phyloP scores from a whole-genome alignment of 345 rosid genomes.

The Excoecaria cochinchinensis region DNA sequence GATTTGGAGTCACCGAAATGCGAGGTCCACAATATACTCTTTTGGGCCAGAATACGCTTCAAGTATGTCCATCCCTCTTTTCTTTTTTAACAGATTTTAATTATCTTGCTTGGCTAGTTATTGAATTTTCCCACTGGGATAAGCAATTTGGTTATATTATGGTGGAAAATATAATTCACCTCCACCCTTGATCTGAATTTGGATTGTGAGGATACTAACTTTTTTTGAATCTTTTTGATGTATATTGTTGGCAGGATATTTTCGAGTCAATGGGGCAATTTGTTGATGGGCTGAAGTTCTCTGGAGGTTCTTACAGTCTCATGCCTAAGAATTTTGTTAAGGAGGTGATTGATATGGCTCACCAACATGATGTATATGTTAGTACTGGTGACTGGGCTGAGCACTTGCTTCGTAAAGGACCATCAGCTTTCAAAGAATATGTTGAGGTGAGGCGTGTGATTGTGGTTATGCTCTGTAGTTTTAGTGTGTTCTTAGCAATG shows the following conservation, averaged over 20 bases:
- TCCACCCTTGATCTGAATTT: not conserved
- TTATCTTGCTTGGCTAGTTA: too few relatives aligned
- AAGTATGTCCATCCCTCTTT: conserved; percentile 31
- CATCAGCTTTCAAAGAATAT: conserved; percentile 72
- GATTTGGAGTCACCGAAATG: conserved; percentile 89
- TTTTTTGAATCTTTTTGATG: not conserved
- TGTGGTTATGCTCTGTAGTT: not conserved
- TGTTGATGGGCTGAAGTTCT: conserved; percentile 85
- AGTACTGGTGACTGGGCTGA: conserved; percentile 96
- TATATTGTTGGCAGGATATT: conserved; percentile 50
- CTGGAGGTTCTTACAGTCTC: conserved; percentile 80
- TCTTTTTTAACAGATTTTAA: too few relatives aligned
- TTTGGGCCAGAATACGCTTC: conserved; percentile 62
- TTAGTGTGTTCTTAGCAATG: not conserved
- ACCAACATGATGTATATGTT: conserved; percentile 75
- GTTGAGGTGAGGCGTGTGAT: conserved; percentile 51
- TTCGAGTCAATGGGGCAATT: conserved; percentile 83
- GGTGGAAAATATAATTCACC: not conserved
- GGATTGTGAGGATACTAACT: not conserved
- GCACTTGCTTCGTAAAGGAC: conserved; percentile 65
- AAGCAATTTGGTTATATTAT: too few relatives aligned
- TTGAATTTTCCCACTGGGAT: too few relatives aligned
- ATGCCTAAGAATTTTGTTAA: conserved; percentile 70
- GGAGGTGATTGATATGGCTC: conserved; percentile 69
- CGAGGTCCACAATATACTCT: conserved; percentile 69